Evolutionary conservation across 805 yeast genomes (phyloP).

Genomic region (Metschnikowia matae): DNA sequence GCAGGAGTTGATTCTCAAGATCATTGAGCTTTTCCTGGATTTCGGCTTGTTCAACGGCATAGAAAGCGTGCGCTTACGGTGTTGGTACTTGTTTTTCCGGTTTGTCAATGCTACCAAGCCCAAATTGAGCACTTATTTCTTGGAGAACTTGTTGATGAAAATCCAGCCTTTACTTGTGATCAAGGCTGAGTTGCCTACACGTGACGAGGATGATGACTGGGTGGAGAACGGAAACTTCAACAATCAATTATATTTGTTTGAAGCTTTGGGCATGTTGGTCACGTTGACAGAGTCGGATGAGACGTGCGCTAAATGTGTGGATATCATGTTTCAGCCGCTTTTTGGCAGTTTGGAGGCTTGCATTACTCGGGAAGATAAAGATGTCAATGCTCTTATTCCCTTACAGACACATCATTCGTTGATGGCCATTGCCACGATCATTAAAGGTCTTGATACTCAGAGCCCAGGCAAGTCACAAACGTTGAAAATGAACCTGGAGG

Average conservation of each 20-base stretch:
- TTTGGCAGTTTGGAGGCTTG: conserved; percentile 68
- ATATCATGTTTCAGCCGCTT: conserved; percentile 68
- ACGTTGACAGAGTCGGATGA: conserved; percentile 30
- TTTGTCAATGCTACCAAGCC: conserved; percentile 77
- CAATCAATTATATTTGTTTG: conserved; percentile 78
- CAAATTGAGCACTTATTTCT: conserved; percentile 42
- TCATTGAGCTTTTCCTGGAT: conserved; percentile 73
- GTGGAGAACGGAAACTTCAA: conserved; percentile 57
- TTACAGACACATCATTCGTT: conserved; percentile 82
- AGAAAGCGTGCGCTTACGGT: conserved; percentile 72
- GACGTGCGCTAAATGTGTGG: conserved; percentile 47
- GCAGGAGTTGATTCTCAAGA: conserved; percentile 49
- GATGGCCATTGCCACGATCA: conserved; percentile 85
- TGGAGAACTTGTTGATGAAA: conserved; percentile 55
- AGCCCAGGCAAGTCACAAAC: conserved; percentile 26
- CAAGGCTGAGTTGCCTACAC: conserved; percentile 50
- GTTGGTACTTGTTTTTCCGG: conserved; percentile 88
- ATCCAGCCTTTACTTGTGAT: conserved; percentile 62
- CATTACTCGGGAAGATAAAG: conserved; percentile 37
- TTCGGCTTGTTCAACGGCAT: conserved; percentile 75
- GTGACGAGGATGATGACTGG: conserved; percentile 54
- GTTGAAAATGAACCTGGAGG: conserved; percentile 26
- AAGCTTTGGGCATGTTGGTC: conserved; percentile 76
- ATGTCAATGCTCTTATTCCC: conserved; percentile 41
- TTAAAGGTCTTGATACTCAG: conserved; percentile 73